Base-by-base conservation (phyloP, 345 rosid species). In the Durio zibethinus region DNA sequence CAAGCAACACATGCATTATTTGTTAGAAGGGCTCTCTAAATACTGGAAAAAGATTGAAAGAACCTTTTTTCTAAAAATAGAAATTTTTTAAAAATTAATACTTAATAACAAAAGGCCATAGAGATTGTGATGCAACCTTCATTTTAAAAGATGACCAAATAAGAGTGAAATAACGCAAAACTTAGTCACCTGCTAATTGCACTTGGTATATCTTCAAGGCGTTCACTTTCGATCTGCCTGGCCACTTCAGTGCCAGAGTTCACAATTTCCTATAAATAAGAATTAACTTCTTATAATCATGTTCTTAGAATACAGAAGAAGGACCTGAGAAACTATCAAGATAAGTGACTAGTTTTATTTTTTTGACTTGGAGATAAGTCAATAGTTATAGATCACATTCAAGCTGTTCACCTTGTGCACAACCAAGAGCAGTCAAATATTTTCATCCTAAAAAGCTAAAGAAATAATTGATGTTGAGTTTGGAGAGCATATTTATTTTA, bases 141-240 rank as follows among this genome's bases (percentile, higher is more conserved):
- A 40, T 20, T 23, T 33, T 6, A 43, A 16, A 70, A 33, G 59
- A 42, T 14, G 25, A 70, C 20, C 38, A 47, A 48, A 48, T 31
- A 48, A 48, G 40, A 42, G 53, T 56, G 43, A 12, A 76, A 74
- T 18, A 56, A 76, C 43, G 76, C 65, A 63, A 33, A 75, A 53
- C 29, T 67, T 33, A 25, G 38, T 36, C 83, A 92, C 99, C 99
- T 92, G 80, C 81, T 92, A 70, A 87, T 72, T 27, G 80, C 56
- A 80, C 86, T 78, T 45, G 89, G 85, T 71, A 83, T 68, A 76
- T 91, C 98, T 73, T 90, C 97, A 25, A 89, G 94, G 57, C 87
- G 91, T 77, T 87, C 98, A 72, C 79, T 85, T 84, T 90, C 98
- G 66, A 74, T 84, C 70, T 77, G 89, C 83, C 85, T 92, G 74